Conservation (phyloP, 2,329 filamentous ascomycete genomes). For the Fusarium papillatum region DNA sequence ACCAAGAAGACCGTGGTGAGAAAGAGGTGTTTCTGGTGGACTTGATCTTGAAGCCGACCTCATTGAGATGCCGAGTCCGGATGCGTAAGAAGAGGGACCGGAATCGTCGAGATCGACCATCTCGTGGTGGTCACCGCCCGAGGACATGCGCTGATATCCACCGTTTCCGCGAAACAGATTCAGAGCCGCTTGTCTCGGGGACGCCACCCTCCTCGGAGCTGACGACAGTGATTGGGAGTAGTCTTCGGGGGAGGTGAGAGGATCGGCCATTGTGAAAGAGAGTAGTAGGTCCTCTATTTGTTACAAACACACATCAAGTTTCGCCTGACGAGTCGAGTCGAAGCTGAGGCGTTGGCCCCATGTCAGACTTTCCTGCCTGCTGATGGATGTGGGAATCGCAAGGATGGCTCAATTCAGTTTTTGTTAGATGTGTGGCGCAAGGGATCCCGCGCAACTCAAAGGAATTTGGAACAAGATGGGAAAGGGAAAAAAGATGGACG, state of each 20-base stretch:
- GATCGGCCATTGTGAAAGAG: slow-evolving; percentile 32
- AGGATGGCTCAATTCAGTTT: slow-evolving; percentile 2
- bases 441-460: neutral
- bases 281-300: neutral
- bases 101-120: slow-evolving; percentile 31
- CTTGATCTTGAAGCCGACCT: slow-evolving; percentile 18
- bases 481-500: slow-evolving; percentile 7
- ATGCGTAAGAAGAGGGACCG: slow-evolving; percentile 11
- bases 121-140: slow-evolving; percentile 34
- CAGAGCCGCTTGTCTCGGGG: slow-evolving; percentile 25
- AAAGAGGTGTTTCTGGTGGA: slow-evolving; percentile 39
- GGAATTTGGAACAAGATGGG: neutral
- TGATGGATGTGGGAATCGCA: slow-evolving; percentile 2
- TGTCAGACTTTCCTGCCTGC: slow-evolving; percentile 7
- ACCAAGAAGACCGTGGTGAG: slow-evolving; percentile 32
- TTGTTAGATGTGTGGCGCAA: slow-evolving; percentile 14
- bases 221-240: slow-evolving; percentile 7
- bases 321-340: slow-evolving; percentile 3
- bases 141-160: slow-evolving; percentile 39
- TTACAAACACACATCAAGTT: slow-evolving; percentile 6
- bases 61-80: slow-evolving; percentile 37
- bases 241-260: slow-evolving; percentile 20
- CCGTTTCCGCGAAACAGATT: slow-evolving; percentile 35
- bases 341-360: slow-evolving; percentile 20
- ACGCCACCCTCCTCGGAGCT: slow-evolving; percentile 9